A percentile compares a stretch with the other conserved stretches of the same genome.
These are phyloP conservation scores for Brettanomyces custersianus DNA, from an alignment of 805 yeast species.

Conservation along the genomic window DNA sequence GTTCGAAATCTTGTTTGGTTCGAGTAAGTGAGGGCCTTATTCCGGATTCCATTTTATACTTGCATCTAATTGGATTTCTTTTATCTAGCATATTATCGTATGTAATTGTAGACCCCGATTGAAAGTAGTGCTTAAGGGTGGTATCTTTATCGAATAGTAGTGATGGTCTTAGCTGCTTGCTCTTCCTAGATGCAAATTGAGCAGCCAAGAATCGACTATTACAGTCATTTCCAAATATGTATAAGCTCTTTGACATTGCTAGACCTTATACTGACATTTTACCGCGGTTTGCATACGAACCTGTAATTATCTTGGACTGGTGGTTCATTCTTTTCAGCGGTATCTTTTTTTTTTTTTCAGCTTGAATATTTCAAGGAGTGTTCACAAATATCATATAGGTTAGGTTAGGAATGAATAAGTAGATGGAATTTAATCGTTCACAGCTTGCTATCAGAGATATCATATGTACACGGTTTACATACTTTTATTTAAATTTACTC, in stretches of 20 bases:
- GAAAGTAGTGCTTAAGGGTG: not conserved
- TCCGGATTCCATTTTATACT: not conserved
- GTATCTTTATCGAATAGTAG: slow-evolving; percentile 1
- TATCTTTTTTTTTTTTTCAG: too few relatives aligned
- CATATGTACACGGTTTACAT: too few relatives aligned
- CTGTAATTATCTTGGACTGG: too few relatives aligned
- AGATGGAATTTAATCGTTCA: too few relatives aligned
- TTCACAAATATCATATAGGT: too few relatives aligned
- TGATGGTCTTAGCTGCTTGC: not conserved
- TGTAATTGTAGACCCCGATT: slow-evolving; percentile 5
- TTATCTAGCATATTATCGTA: slow-evolving; percentile 8
- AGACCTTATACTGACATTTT: too few relatives aligned
- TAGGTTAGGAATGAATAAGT: too few relatives aligned
- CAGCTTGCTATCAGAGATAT: too few relatives aligned
- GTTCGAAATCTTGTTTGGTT: slow-evolving; percentile 1
- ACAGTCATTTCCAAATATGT: slow-evolving; percentile 13
- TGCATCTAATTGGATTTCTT: slow-evolving; percentile 7
- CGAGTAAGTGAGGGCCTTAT: slow-evolving; percentile 3
- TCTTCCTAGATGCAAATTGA: slow-evolving; percentile 9
- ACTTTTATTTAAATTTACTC: too few relatives aligned
- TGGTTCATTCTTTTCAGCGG: too few relatives aligned
- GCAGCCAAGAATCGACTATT: slow-evolving; percentile 13
- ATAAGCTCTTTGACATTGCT: slow-evolving; percentile 9
- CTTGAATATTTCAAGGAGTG: too few relatives aligned
- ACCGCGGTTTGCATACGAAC: too few relatives aligned